Percentiles rank a stretch among this genome's conserved stretches.
Evolutionary conservation across 352 stramenopile species (phyloP).

Genomic region (Phytophthora meadii): DNA sequence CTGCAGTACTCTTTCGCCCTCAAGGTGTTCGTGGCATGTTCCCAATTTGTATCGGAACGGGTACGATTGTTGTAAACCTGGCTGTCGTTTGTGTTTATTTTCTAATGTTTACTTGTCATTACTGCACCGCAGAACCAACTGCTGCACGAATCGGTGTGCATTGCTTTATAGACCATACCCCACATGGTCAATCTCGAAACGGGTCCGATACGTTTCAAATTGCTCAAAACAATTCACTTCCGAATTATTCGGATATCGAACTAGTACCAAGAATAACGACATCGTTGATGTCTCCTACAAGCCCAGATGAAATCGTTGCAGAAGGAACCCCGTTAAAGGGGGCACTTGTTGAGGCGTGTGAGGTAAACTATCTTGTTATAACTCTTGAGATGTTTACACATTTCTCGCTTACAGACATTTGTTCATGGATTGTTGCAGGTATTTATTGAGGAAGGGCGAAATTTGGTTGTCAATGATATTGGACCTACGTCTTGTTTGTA

Average conservation of each 20-base stretch:
- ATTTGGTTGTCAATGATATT: constrained; percentile 1
- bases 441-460: constrained; percentile 9
- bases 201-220: background rate
- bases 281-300: constrained; percentile 2
- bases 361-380: background rate
- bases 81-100: background rate
- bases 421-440: background rate
- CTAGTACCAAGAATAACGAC: background rate
- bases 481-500: background rate
- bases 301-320: background rate
- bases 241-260: background rate
- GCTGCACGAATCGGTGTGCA: constrained; percentile 6
- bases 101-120: background rate
- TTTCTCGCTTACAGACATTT: background rate
- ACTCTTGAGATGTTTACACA: no score
- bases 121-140: background rate
- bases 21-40: constrained; percentile 55
- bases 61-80: constrained; percentile 13
- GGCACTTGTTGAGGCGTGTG: background rate
- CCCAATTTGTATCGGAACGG: constrained; percentile 34
- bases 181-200: background rate
- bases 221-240: background rate
- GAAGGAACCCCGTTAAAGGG: background rate
- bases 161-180: constrained; percentile 7
- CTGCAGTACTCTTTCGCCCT: constrained; percentile 46